These are phyloP conservation scores for Stachybotrys echinatus DNA, from an alignment of 2,329 filamentous ascomycete genomes.

Conservation along the genomic window DNA sequence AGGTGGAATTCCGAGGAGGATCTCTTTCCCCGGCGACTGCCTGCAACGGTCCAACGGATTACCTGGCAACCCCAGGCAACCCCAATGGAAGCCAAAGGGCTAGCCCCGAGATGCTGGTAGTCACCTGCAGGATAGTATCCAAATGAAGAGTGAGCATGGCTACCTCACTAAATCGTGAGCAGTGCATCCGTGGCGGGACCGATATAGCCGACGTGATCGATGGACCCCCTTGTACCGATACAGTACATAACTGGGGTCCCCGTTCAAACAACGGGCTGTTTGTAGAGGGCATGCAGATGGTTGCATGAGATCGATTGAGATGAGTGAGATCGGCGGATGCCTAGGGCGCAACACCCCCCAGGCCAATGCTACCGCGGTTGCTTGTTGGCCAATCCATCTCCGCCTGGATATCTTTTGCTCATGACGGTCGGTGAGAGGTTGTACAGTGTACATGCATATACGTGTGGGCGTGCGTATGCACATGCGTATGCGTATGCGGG, in stretches of 20 bases:
- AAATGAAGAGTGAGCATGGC: too few relatives aligned
- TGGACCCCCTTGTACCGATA: neutral
- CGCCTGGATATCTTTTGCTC: too few relatives aligned
- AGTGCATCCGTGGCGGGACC: neutral
- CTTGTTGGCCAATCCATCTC: too few relatives aligned
- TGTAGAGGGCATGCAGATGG: neutral
- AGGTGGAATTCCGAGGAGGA: too few relatives aligned
- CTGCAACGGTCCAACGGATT: too few relatives aligned
- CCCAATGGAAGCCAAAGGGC: too few relatives aligned
- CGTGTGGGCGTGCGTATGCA: neutral
- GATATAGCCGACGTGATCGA: neutral
- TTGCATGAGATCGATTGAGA: slow-evolving; percentile 1
- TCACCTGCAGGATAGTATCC: too few relatives aligned
- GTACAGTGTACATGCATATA: neutral
- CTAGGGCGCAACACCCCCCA: slow-evolving; percentile 36
- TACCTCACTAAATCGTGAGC: too few relatives aligned
- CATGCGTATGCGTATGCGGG: neutral
- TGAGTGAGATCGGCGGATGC: slow-evolving; percentile 29
- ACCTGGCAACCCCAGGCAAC: too few relatives aligned
- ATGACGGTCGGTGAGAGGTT: too few relatives aligned
- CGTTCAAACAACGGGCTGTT: neutral
- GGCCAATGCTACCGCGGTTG: neutral
- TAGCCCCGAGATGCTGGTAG: too few relatives aligned
- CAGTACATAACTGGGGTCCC: neutral
- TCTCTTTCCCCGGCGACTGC: too few relatives aligned